A percentile compares a stretch with the other conserved stretches of the same genome.
These are phyloP conservation scores for Linnemannia zychae DNA, from an alignment of 192 early-diverging fungal species.

Conservation along the genomic window DNA sequence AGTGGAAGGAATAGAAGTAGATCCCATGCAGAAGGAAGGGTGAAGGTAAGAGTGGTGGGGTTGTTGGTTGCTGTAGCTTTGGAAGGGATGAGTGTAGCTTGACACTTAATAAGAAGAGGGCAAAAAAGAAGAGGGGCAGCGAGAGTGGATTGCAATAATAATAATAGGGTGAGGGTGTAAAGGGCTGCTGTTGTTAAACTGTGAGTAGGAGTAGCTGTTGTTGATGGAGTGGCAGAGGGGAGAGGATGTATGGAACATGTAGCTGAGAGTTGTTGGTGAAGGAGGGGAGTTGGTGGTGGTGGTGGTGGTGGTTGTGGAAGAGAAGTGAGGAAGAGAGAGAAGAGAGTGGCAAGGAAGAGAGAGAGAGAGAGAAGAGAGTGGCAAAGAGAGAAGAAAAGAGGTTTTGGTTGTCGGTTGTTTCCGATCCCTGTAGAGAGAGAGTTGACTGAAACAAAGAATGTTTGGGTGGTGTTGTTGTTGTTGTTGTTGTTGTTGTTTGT, in stretches of 20 bases:
- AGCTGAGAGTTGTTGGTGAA: background rate
- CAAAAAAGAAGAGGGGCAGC: background rate
- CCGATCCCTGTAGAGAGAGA: background rate
- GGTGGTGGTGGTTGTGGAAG: background rate
- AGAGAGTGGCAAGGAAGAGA: background rate
- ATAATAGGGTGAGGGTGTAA: background rate
- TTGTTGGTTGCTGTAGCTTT: background rate
- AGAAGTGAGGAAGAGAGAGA: background rate
- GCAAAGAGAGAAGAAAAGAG: background rate
- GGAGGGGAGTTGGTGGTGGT: background rate
- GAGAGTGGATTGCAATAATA: background rate
- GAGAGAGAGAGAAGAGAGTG: background rate
- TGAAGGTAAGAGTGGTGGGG: background rate
- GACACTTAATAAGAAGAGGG: too few species aligned
- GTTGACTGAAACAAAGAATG: background rate
- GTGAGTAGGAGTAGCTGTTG: background rate
- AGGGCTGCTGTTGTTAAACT: background rate
- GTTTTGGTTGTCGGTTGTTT: background rate
- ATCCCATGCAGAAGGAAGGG: background rate
- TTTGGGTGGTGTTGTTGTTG: background rate
- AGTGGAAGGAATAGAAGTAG: background rate
- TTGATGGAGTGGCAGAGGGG: background rate
- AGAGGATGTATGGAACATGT: constrained; percentile 2
- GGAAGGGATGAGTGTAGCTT: background rate
- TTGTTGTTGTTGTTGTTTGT: background rate